Evolutionary conservation across 208 protist genomes (phyloP).

Genomic region (Strigomonas culicis): DNA sequence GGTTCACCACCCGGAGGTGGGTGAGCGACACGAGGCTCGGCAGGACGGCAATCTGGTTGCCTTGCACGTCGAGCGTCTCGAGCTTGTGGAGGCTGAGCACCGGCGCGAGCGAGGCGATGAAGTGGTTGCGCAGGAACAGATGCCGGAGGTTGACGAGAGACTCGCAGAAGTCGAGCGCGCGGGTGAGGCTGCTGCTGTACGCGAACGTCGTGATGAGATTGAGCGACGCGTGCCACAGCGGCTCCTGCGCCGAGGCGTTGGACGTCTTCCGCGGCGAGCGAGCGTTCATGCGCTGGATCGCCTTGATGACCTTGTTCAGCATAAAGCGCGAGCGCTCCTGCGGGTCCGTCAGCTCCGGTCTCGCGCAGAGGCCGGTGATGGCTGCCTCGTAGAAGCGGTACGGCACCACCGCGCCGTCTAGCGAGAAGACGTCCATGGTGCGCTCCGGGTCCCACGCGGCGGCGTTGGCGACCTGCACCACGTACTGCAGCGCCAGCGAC

Average conservation of each 20-base stretch:
- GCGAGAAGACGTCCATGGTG: conserved; percentile 16
- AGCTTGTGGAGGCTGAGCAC: conserved; percentile 49
- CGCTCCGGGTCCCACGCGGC: conserved; percentile 1
- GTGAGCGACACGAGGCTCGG: conserved; percentile 35
- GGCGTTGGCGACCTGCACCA: conserved; percentile 18
- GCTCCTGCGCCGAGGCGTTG: neutral
- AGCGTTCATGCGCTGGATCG: neutral
- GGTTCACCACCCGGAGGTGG: conserved; percentile 40
- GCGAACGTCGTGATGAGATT: conserved; percentile 14
- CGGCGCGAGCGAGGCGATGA: conserved; percentile 43
- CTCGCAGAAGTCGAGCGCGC: conserved; percentile 9
- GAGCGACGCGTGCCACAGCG: neutral
- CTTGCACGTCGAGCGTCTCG: conserved; percentile 56
- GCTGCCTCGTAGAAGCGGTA: conserved; percentile 23
- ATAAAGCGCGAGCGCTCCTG: neutral
- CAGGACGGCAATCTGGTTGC: conserved; percentile 54
- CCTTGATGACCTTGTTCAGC: conserved; percentile 3
- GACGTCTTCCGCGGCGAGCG: neutral
- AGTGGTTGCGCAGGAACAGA: conserved; percentile 52
- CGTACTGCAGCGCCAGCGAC: conserved; percentile 7
- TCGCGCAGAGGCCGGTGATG: neutral
- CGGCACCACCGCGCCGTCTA: conserved; percentile 19
- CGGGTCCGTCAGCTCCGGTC: neutral
- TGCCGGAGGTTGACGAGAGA: conserved; percentile 27
- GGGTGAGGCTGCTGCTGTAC: conserved; percentile 32